Conservation (phyloP, 352 stramenopile genomes). For the Aphanomyces euteiches region DNA sequence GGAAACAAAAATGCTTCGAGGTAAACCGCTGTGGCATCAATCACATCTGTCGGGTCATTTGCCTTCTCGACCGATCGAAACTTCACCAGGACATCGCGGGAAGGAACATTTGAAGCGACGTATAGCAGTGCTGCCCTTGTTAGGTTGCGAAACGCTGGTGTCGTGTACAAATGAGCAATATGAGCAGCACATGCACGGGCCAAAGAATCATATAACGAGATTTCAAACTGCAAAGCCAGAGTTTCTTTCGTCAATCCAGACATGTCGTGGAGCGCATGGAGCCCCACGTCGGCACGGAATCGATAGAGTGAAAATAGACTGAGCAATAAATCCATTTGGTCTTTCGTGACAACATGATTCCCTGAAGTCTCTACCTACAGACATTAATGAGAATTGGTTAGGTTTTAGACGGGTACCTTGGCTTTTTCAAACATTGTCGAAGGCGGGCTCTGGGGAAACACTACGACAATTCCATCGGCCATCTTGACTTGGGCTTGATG, state of each 20-base stretch:
- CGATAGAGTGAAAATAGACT: slow-evolving; percentile 82
- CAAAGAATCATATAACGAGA: slow-evolving; percentile 66
- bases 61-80: slow-evolving; percentile 49
- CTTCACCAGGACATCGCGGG: slow-evolving; percentile 51
- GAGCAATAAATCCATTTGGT: slow-evolving; percentile 69
- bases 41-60: slow-evolving; percentile 45
- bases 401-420: slow-evolving; percentile 37
- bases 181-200: slow-evolving; percentile 61
- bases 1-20: slow-evolving; percentile 77
- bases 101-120: slow-evolving; percentile 62
- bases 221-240: slow-evolving; percentile 64
- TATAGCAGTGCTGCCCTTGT: slow-evolving; percentile 61
- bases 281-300: slow-evolving; percentile 75
- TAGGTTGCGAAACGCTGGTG: slow-evolving; percentile 50
- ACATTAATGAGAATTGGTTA: too few relatives aligned
- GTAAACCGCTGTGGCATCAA: slow-evolving; percentile 58
- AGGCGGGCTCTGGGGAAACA: slow-evolving; percentile 71
- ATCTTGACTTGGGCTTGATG: background rate
- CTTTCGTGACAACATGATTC: background rate
- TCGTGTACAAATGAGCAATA: slow-evolving; percentile 60
- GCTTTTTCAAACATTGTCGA: slow-evolving; percentile 61
- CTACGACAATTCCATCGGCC: slow-evolving; percentile 61
- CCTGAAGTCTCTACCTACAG: slow-evolving; percentile 11
- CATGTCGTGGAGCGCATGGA: slow-evolving; percentile 40
- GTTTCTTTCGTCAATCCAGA: slow-evolving; percentile 39